Conservation (phyloP, 225 moss, liverwort and hornwort species). For the Sphagnum tenellum region DNA sequence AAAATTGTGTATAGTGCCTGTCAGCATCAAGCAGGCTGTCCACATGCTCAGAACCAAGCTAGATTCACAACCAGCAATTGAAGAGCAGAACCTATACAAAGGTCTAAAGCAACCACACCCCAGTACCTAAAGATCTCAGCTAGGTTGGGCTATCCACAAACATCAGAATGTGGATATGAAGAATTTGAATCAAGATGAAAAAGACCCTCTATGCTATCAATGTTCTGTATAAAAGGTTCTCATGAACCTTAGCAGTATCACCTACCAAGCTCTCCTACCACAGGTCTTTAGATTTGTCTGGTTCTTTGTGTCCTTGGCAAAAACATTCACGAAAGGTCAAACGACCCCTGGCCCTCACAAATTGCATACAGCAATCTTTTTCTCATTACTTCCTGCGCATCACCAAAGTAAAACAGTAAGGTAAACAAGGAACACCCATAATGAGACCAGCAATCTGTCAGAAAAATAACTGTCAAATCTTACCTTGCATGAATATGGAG, state of each 20-base stretch:
- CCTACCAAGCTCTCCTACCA: slow-evolving; percentile 12
- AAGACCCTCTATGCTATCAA: slow-evolving; percentile 14
- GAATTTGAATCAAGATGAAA: slow-evolving; percentile 27
- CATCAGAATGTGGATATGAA: slow-evolving; percentile 14
- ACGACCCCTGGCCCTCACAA: slow-evolving; percentile 96
- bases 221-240: slow-evolving; percentile 1
- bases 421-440: no score
- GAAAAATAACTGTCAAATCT: background rate
- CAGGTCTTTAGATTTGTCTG: slow-evolving; percentile 2
- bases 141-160: slow-evolving; percentile 8
- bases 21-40: background rate
- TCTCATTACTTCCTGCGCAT: slow-evolving; percentile 84
- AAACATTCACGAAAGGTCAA: slow-evolving; percentile 73
- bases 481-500: slow-evolving; percentile 98
- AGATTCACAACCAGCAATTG: slow-evolving; percentile 2
- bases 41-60: slow-evolving; percentile 9
- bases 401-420: background rate
- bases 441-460: no score
- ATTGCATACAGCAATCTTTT: slow-evolving; percentile 93
- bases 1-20: slow-evolving; percentile 6
- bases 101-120: background rate
- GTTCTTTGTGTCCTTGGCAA: slow-evolving; percentile 7
- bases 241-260: slow-evolving; percentile 4
- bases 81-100: background rate
- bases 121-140: background rate